A percentile compares a stretch with the other conserved stretches of the same genome.
Conservation (phyloP, 805 yeast species). For the Cyberlindnera mycetangii region DNA sequence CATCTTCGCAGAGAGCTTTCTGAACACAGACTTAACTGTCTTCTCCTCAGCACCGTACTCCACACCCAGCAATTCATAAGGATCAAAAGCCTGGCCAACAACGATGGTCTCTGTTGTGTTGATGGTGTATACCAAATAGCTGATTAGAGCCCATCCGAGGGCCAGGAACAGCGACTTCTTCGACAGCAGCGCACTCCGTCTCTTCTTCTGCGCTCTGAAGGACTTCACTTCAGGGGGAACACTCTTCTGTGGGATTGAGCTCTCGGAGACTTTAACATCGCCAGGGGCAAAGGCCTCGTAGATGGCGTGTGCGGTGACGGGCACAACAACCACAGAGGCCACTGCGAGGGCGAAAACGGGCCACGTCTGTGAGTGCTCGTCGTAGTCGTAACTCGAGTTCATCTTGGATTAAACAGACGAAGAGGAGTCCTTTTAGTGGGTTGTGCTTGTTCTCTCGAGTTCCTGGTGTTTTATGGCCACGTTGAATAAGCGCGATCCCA, state of each 20-base stretch:
- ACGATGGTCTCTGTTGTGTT: constrained; percentile 35
- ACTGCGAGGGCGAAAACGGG: constrained; percentile 28
- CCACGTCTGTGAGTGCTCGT: constrained; percentile 29
- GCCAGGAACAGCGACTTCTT: constrained; percentile 18
- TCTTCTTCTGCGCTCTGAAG: constrained; percentile 12
- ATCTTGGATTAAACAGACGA: constrained; percentile 5
- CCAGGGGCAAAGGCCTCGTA: constrained; percentile 1
- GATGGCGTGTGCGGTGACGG: constrained; percentile 19
- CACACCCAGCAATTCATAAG: constrained; percentile 81
- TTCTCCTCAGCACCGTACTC: constrained; percentile 66
- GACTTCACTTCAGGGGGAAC: constrained; percentile 11
- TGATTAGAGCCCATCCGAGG: constrained; percentile 31
- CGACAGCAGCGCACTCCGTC: constrained; percentile 11
- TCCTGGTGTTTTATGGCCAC: constrained; percentile 1
- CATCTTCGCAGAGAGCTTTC: constrained; percentile 80
- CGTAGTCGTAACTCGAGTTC: constrained; percentile 29
- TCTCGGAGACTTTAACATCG: constrained; percentile 1
- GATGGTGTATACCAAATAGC: constrained; percentile 36
- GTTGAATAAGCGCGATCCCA: not conserved
- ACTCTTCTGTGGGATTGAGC: constrained; percentile 8
- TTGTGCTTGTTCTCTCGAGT: not conserved
- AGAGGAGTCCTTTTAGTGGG: not conserved
- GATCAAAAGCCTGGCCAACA: constrained; percentile 67
- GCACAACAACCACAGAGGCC: constrained; percentile 24
- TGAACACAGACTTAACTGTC: constrained; percentile 72